Evolutionary conservation across 306 rosid genomes (phyloP).

Genomic region (Cicer judaicum): DNA sequence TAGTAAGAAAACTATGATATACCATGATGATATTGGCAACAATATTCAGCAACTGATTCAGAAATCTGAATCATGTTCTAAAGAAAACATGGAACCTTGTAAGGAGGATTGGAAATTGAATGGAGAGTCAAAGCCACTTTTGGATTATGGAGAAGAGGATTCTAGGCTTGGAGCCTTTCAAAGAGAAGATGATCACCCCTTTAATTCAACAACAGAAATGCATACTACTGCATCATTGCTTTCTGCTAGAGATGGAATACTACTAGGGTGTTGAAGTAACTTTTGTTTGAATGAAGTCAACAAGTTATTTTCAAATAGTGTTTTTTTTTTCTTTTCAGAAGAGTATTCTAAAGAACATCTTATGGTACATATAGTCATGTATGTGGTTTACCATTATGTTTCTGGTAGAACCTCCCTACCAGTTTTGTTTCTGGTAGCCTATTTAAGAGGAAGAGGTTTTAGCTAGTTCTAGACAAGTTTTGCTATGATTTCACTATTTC

Average conservation of each 20-base stretch:
- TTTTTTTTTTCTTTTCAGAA: background rate
- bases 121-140: conserved; percentile 58
- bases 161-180: conserved; percentile 37
- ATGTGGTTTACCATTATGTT: conserved; percentile 17
- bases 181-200: conserved; percentile 77
- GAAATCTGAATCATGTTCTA: conserved; percentile 52
- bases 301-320: background rate
- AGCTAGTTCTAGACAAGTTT: background rate
- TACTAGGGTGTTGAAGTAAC: conserved; percentile 53
- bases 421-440: conserved; percentile 3
- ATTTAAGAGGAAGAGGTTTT: conserved; percentile 4
- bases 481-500: conserved; percentile 19
- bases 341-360: conserved; percentile 4
- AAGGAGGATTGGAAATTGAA: conserved; percentile 61
- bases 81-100: conserved; percentile 68
- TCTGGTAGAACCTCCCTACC: background rate
- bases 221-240: conserved; percentile 59
- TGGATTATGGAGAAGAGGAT: conserved; percentile 50
- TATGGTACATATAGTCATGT: conserved; percentile 5
- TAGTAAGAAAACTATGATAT: conserved; percentile 31
- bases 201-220: conserved; percentile 50
- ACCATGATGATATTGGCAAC: conserved; percentile 34
- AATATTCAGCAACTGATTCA: conserved; percentile 35
- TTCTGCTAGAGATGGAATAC: conserved; percentile 52
- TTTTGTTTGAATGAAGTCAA: conserved; percentile 30